phyloP scores from a whole-genome alignment of 2,329 filamentous ascomycete genomes.

The Lachnellula willkommii region DNA sequence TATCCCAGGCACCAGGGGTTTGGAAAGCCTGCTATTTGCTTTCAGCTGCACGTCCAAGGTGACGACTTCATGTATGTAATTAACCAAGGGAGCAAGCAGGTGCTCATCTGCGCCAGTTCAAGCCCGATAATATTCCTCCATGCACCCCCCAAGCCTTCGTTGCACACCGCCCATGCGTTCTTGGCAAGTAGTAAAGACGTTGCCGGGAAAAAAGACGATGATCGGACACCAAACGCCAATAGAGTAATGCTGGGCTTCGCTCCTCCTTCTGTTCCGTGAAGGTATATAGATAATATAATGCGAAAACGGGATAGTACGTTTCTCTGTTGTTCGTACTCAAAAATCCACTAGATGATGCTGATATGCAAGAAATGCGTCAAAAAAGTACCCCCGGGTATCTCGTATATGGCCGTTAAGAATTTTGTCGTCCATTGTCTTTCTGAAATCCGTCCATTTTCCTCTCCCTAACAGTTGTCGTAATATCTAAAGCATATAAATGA shows the following conservation, averaged over 20 bases:
- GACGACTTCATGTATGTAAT: not conserved
- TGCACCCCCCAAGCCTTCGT: not conserved
- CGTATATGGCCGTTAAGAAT: constrained; percentile 22
- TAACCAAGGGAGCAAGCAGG: not conserved
- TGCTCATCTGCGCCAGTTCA: not conserved
- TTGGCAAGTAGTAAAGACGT: not conserved
- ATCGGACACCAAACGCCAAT: constrained; percentile 14
- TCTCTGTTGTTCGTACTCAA: not conserved
- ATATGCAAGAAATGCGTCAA: constrained; percentile 25
- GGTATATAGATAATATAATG: constrained; percentile 10
- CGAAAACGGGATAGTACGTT: constrained; percentile 6
- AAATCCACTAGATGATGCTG: constrained; percentile 14
- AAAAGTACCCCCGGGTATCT: constrained; percentile 26
- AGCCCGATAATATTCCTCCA: not conserved
- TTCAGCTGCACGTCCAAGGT: not conserved
- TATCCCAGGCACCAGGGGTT: not conserved
- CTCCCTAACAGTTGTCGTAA: constrained; percentile 1
- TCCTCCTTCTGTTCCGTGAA: constrained; percentile 6
- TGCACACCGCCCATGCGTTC: not conserved
- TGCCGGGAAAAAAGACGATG: not conserved
- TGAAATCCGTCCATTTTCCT: constrained; percentile 2
- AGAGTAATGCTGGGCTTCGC: constrained; percentile 10
- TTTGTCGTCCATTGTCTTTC: constrained; percentile 10
- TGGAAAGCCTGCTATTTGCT: not conserved
- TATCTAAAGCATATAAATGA: constrained; percentile 2